These are phyloP conservation scores for Aspergillus sojae DNA, from an alignment of 2,329 filamentous ascomycete genomes.

Conservation along the genomic window DNA sequence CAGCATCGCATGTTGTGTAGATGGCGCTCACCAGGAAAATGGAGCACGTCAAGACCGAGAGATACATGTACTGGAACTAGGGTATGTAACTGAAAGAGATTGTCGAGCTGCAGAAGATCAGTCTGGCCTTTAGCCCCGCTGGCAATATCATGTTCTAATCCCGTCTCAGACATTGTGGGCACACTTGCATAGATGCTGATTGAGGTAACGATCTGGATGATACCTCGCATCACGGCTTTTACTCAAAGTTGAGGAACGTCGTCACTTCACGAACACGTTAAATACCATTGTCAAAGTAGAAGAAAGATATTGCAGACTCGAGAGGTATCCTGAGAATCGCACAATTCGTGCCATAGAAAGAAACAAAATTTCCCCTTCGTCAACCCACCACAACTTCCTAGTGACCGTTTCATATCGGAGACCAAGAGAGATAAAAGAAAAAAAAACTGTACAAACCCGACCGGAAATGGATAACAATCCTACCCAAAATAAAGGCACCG, in stretches of 20 bases:
- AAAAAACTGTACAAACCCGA: conserved; percentile 9
- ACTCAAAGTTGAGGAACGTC: background rate
- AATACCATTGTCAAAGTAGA: background rate
- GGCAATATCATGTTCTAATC: background rate
- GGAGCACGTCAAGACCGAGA: background rate
- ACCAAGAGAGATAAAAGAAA: background rate
- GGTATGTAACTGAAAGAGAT: background rate
- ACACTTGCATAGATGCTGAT: background rate
- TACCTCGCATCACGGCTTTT: background rate
- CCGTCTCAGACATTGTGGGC: background rate
- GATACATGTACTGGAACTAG: background rate
- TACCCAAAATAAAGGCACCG: background rate
- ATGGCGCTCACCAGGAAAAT: background rate
- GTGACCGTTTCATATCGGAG: background rate
- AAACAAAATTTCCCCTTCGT: background rate
- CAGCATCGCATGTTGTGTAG: background rate
- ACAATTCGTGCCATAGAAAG: background rate
- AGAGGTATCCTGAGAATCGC: conserved; percentile 1
- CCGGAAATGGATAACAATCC: background rate
- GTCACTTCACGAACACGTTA: background rate
- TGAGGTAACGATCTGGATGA: background rate
- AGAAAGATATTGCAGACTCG: background rate
- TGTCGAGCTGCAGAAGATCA: background rate
- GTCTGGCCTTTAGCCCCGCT: background rate
- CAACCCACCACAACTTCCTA: background rate